Base-by-base conservation (phyloP, 306 rosid genomes). In the Crotalaria pallida region DNA sequence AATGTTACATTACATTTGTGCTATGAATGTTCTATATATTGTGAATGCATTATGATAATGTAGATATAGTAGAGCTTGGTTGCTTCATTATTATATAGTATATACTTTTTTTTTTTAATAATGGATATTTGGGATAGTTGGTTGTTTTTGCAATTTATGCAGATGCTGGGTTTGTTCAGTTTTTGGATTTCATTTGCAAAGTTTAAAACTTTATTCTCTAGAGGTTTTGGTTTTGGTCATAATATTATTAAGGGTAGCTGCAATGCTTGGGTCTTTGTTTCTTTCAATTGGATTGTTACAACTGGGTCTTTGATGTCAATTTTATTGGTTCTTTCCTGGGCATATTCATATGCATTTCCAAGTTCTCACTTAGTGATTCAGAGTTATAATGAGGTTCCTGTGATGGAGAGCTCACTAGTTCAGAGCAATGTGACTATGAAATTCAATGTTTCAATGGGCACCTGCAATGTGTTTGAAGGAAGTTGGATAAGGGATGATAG, bases 381-480 rank as follows among this genome's bases (percentile, higher is more conserved):
- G 48, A 79, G 83, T 73, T 72, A 36, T 17, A 78, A 61, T 17
- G 80, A 61, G 34, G 56, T 80, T 79, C 67, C 70, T 23, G 65
- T 58, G 45, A 44, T 58, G 71, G 67, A 76, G 67, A 40, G 76
- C 9, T 69, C 84, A 31, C 77, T 64, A 0, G 53, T 51, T 61
- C 81, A 9, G 3, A 87, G 81, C 76, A 62, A 47, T n/a, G 80
- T 71, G 60, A 50, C 36, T 71, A 40, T 79, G 0, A 74, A 81
- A 62, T 48, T 78, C 27, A 73, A 59, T 64, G 72, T 64, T 34
- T 63, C 81, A 2, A 34, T 22, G 66, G 80, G 64, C n/a, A 47
- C 79, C 13, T 91, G 99, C 71, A 70, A 88, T 74, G 84, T 88
- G 66, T 90, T 85, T 75, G 80, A 94, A 27, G 98, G 98, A 77